Conservation (phyloP, 75 land plant species). For the Picea sitchensis region DNA sequence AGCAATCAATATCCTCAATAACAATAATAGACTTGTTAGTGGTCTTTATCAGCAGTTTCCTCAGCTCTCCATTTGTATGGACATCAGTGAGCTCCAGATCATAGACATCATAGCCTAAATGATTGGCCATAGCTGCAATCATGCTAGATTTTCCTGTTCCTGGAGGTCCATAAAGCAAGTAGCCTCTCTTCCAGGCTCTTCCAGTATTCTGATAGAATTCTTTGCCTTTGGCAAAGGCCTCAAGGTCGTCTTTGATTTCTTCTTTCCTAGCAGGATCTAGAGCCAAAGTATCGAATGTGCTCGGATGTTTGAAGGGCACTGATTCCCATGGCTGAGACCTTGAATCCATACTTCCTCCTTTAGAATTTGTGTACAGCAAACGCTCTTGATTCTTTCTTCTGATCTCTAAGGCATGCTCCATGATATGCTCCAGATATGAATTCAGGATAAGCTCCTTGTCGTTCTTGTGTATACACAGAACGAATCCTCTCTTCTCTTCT, state of each 20-base stretch:
- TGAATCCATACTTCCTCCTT: conserved; percentile 47
- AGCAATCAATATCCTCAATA: conserved; percentile 90
- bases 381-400: conserved; percentile 50
- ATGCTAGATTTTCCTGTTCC: conserved; percentile 96
- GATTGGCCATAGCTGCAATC: conserved; percentile 96
- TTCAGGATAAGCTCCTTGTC: conserved; percentile 47
- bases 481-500: conserved; percentile 73
- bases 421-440: conserved; percentile 63
- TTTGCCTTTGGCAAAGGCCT: conserved; percentile 59
- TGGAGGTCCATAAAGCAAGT: conserved; percentile 84
- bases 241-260: conserved; percentile 65
- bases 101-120: conserved; percentile 70
- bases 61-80: conserved; percentile 70
- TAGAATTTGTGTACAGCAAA: conserved; percentile 59
- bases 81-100: conserved; percentile 90
- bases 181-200: conserved; percentile 88
- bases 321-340: conserved; percentile 73
- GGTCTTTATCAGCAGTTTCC: conserved; percentile 75
- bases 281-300: conserved; percentile 82
- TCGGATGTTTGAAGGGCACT: conserved; percentile 90
- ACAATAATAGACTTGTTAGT: conserved; percentile 82
- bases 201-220: conserved; percentile 73
- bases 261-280: conserved; percentile 65
- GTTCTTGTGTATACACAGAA: conserved; percentile 56
- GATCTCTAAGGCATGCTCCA: conserved; percentile 41